Evolutionary conservation across 2,329 filamentous ascomycete species (phyloP), one percentile per base, ranked within the genome.

Genomic region (Cadophora sp.): DNA sequence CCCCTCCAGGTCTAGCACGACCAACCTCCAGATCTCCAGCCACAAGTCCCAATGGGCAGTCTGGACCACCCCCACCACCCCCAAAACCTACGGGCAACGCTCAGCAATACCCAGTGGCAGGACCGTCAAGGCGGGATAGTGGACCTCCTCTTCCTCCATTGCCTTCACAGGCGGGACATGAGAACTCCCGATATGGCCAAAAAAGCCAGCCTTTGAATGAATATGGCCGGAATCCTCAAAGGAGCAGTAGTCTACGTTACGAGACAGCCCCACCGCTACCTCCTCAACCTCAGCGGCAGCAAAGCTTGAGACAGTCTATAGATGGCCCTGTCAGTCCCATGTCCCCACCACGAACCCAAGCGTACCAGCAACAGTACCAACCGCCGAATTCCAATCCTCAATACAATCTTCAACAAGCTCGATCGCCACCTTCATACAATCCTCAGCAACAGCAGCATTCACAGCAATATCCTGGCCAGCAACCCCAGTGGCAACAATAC

Each of bases 1-100:
- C 91, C 20, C 92, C 91, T 9, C 87, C 88, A 30, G 89, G 91
- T 73, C 81, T 90, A 66, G 89, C 90, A 73, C 79, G 82, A 63
- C 79, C 78, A 33, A 79, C 81, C n/a, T 63, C 81, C 75, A 51
- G 80, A 73, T 70, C 80, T 71, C 13, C 73, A 72, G 56, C 71
- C 71, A 7, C 74, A 70, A 58, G 77, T 78, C 53, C 74, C 1
- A 77, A 60, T n/a, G 66, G 71, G 24, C 68, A 70, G 55, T 47
- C 67, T 61, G 71, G 65, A 41, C 77, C 77, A 55, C 78, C 78
- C 11, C 76, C 75, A 47, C 77, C 76, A 20, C 75, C 75, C 20
- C 76, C 76, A 18, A 78, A 77, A 33, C 76, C 75, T 24, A 66
- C 14, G 30, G 68, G 63, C 24, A 71, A 59, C 66, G 33, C 66